Evolutionary conservation across 768 basidiomycete species (phyloP).

Genomic region (Lentinula edodes): DNA sequence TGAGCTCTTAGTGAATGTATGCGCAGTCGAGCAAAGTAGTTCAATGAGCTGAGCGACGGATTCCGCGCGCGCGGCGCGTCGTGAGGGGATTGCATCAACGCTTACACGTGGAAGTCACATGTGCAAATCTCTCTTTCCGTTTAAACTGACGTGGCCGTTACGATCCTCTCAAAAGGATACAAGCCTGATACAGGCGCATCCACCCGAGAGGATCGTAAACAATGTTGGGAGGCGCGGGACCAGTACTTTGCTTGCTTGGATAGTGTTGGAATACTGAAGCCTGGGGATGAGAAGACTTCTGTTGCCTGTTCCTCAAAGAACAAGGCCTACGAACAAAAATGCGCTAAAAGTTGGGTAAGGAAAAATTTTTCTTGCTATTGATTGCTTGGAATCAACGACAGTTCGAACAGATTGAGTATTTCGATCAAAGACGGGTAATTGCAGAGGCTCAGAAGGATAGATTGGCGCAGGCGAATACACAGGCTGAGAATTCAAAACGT

Average conservation of each 20-base stretch:
- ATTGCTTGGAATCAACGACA: neutral
- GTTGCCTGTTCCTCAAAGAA: slow-evolving; percentile 52
- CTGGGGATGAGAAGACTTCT: slow-evolving; percentile 59
- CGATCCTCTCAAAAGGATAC: slow-evolving; percentile 30
- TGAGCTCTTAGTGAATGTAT: too few relatives aligned
- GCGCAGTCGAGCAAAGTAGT: too few relatives aligned
- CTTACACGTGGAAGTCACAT: too few relatives aligned
- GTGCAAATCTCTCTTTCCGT: too few relatives aligned
- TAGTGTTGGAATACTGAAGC: slow-evolving; percentile 55
- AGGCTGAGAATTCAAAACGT: slow-evolving; percentile 26
- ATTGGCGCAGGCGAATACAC: slow-evolving; percentile 41
- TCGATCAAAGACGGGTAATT: slow-evolving; percentile 84
- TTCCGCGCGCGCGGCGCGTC: too few relatives aligned
- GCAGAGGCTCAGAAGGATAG: slow-evolving; percentile 74
- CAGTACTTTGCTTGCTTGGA: slow-evolving; percentile 85
- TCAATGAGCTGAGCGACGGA: too few relatives aligned
- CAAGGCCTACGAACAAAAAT: slow-evolving; percentile 59
- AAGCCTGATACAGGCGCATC: slow-evolving; percentile 31
- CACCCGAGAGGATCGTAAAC: slow-evolving; percentile 62
- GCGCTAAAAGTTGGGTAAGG: slow-evolving; percentile 88
- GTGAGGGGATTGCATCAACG: neutral
- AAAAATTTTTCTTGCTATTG: neutral
- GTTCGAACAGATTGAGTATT: slow-evolving; percentile 75
- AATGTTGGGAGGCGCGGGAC: slow-evolving; percentile 85
- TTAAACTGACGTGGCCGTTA: slow-evolving; percentile 21